Evolutionary conservation across 805 yeast genomes (phyloP), one percentile per base, ranked within the genome.

Genomic region (Wickerhamiella azyma): DNA sequence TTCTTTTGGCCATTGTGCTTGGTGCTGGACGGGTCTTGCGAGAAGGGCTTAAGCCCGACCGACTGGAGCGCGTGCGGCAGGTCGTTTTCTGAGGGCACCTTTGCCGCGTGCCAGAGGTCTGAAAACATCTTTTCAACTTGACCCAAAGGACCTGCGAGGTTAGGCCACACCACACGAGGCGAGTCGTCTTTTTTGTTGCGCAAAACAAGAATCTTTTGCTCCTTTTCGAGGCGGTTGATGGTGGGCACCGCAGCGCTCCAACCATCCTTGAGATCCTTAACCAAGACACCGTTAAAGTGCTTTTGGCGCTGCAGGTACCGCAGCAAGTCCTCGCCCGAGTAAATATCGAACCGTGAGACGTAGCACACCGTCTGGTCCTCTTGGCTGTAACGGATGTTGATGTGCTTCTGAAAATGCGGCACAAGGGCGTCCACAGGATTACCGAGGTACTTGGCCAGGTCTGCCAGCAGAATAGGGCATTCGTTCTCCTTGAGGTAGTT

Each of bases 11-110:
- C 75, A 59, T 78, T 81, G 7, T 32, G 19, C 64, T 80, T 84
- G 49, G 86, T 66, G n/a, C 83, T 75, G 37, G 86, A 84, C n/a
- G 98, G 97, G 60, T 92, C 98, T n/a, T 86, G 92, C 58, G 92
- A 82, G 0, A 97, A 89, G 9, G 98, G 98, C 62, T 86, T 92
- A 62, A 92, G 72, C n/a, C 95, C 89, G 49, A 83, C 78, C 49
- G 78, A 84, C 49, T 81, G 74, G 51, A 92, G 70, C 48, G 77
- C 76, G 46, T 79, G 76, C 21, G 94, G 94, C 50, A 92, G 69
- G 47, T 81, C 94, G 44, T 82, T 81, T 26, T 79, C 77, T 26
- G 80, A 79, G 2, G 98, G 98, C 28, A 89, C 71, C 55, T 77
- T 78, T 14, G 85, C 80, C 32, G 67, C 66, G 48, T 72, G 71